Conservation (phyloP, 2,329 filamentous ascomycete species). For the Talaromyces sp. region DNA sequence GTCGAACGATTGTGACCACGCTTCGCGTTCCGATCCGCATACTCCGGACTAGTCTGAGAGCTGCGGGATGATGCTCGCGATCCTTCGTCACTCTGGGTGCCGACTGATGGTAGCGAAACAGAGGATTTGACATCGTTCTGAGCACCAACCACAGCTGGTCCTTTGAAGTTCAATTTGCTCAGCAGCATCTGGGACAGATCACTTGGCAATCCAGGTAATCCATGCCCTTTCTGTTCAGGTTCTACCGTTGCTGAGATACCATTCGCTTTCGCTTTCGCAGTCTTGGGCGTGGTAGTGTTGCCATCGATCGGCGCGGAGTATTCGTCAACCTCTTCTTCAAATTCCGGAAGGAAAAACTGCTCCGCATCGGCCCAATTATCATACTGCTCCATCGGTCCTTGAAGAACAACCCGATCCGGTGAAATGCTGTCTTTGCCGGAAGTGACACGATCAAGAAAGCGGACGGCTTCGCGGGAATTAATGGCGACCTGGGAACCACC, state of each 20-base stretch:
- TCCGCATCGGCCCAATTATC: slow-evolving; percentile 46
- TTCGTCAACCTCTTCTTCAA: slow-evolving; percentile 38
- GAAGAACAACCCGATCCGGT: slow-evolving; percentile 43
- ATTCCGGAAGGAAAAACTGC: slow-evolving; percentile 44
- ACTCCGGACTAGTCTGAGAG: slow-evolving; percentile 46
- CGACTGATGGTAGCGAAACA: slow-evolving; percentile 39
- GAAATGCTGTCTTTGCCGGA: slow-evolving; percentile 45
- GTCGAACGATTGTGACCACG: slow-evolving; percentile 31
- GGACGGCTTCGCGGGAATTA: slow-evolving; percentile 51
- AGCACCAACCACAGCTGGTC: slow-evolving; percentile 28
- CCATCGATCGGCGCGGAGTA: slow-evolving; percentile 19
- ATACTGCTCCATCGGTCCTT: slow-evolving; percentile 50
- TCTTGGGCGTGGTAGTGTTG: slow-evolving; percentile 19
- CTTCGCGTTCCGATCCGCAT: slow-evolving; percentile 25
- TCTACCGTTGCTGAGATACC: slow-evolving; percentile 22
- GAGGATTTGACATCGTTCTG: slow-evolving; percentile 18
- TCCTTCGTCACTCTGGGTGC: slow-evolving; percentile 41
- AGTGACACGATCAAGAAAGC: slow-evolving; percentile 50
- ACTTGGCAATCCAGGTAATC: slow-evolving; percentile 16
- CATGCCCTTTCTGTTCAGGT: slow-evolving; percentile 26
- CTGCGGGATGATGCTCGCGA: slow-evolving; percentile 45
- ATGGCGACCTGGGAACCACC: slow-evolving; percentile 46
- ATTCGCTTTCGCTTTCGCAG: slow-evolving; percentile 21
- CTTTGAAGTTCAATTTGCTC: slow-evolving; percentile 47
- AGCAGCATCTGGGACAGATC: slow-evolving; percentile 48